Base-by-base conservation (phyloP, 2,329 filamentous ascomycete genomes). In the Cytospora piceae region DNA sequence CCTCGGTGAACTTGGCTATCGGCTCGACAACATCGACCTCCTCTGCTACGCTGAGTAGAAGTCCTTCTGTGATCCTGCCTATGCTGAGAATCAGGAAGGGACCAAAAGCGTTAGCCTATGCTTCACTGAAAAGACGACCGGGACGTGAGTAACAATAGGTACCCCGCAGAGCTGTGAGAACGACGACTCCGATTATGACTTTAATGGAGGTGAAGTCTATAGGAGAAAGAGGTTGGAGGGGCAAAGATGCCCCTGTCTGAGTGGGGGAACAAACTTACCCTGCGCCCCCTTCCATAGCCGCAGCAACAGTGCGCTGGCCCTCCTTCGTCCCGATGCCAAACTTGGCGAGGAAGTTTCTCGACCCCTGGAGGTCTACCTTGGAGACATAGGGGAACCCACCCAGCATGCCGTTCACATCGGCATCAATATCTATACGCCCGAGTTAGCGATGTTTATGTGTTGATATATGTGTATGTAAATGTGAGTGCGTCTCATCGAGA, bases 1-100 rank as follows among this genome's bases (percentile, higher is more conserved):
- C 79, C 17, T 83, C 82, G 0, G 92, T 93, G 77, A 97, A 96
- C 74, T 93, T 93, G 71, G 83, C 80, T 24, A 97, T 86, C 0
- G 94, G 94, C 80, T 97, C 94, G 37, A 97, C 87, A 27, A 96
- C 83, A 74, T 97, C 94, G 8, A 97, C 89, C 2, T 82, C 79
- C 20, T 86, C 80, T n/a, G 90, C 88, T 1, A 94, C 79, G 29
- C 86, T 81, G 32, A 89, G 78, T n/a, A 97, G 81, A 4, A 97
- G 82, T 0, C 90, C 91, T 65, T 90, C 83, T 0, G 93, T 96
- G 66, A 97, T 85, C 52, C 94, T 83, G 0, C 94, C 94, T 65
- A 97, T 96, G 0, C 94, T 88, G 69, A 63, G 24, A 49, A 53
- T 31, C 15, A 15, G n/a, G 42, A 58, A 12, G 51, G n/a, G 55